A percentile compares a stretch with the other conserved stretches of the same genome.
Conservation (phyloP, 768 basidiomycete genomes). For the Rhodosporidiobolus odoratus region DNA sequence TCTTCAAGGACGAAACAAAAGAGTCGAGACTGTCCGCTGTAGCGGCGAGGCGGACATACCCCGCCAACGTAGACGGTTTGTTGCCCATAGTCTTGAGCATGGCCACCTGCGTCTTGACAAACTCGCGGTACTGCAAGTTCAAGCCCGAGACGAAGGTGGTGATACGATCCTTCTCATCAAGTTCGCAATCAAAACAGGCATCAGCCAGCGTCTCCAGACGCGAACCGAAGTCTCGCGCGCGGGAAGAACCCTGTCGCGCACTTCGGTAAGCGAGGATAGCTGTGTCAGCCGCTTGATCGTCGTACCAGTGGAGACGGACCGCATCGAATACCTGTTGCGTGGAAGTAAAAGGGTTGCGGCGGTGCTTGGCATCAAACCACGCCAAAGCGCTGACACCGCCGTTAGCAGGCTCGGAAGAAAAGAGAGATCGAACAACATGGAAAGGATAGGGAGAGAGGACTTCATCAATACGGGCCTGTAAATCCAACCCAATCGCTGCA, state of each 20-base stretch:
- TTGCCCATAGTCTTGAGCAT: neutral
- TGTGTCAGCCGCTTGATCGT: neutral
- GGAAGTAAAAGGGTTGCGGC: neutral
- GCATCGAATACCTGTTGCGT: neutral
- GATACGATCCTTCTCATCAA: constrained; percentile 4
- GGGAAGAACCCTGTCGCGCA: neutral
- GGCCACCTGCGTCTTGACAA: constrained; percentile 1
- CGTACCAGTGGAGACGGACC: neutral
- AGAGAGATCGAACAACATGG: neutral
- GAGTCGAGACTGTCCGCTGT: constrained; percentile 1
- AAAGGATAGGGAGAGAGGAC: neutral
- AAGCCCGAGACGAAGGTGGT: constrained; percentile 1
- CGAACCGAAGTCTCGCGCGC: constrained; percentile 5
- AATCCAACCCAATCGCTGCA: neutral
- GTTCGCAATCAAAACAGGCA: neutral
- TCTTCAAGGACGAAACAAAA: neutral
- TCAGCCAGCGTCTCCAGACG: neutral
- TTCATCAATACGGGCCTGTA: neutral
- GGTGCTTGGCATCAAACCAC: constrained; percentile 1
- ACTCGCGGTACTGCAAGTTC: neutral
- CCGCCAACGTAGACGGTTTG: neutral
- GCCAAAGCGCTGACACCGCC: neutral
- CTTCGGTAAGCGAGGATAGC: neutral
- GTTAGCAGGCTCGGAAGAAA: neutral
- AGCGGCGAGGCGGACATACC: neutral